These are phyloP conservation scores for Beauveria medogensis DNA, from an alignment of 2,329 filamentous ascomycete species.

Conservation along the genomic window DNA sequence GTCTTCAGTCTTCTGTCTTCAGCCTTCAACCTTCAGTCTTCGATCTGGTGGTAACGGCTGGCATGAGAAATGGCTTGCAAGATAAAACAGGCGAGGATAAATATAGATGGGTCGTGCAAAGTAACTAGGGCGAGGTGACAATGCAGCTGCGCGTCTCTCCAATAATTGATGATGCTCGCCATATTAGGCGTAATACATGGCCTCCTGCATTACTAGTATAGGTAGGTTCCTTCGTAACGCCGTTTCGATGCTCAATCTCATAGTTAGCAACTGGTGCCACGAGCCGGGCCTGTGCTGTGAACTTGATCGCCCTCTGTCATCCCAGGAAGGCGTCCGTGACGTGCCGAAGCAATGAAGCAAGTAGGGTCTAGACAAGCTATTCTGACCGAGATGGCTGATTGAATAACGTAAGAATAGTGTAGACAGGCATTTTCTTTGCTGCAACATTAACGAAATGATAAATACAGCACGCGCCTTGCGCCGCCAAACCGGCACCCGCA, in stretches of 20 bases:
- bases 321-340: not conserved
- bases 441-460: too few species aligned
- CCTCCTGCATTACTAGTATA: not conserved
- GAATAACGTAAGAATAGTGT: not conserved
- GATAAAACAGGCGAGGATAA: slow-evolving; percentile 7
- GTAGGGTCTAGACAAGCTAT: not conserved
- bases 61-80: not conserved
- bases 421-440: not conserved
- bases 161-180: not conserved
- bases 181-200: not conserved
- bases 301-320: not conserved
- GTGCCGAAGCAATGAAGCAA: not conserved
- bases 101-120: slow-evolving; percentile 2
- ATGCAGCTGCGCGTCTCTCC: not conserved
- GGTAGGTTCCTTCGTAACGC: not conserved
- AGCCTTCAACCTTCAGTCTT: too few species aligned
- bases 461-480: too few species aligned
- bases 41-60: not conserved
- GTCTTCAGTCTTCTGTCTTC: not conserved
- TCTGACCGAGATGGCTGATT: not conserved
- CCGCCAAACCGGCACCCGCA: too few species aligned
- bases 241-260: not conserved
- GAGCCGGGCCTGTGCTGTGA: not conserved
- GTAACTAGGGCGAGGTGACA: not conserved
- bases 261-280: not conserved